A percentile compares a stretch with the other conserved stretches of the same genome.
These are phyloP conservation scores for Dissophora ornata DNA, from an alignment of 192 early-diverging fungal species.

Conservation along the genomic window DNA sequence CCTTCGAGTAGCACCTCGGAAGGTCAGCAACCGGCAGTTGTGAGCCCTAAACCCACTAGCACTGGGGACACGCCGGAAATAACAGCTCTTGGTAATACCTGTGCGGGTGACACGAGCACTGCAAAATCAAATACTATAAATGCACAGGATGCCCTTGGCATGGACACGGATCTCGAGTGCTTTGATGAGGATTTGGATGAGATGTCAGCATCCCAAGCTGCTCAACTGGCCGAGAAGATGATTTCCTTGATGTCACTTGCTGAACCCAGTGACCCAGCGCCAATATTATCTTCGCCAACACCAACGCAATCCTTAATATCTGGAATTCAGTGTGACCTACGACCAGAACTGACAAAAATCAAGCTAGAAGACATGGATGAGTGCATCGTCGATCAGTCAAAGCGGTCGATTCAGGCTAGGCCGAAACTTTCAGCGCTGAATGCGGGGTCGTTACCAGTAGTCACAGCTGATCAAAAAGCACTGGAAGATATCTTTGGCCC, in stretches of 20 bases:
- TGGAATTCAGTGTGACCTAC: neutral
- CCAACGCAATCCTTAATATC: neutral
- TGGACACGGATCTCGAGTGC: conserved; percentile 12
- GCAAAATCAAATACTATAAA: too few relatives aligned
- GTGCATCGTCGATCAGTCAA: too few relatives aligned
- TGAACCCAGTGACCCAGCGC: neutral
- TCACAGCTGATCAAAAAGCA: neutral
- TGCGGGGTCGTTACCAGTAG: neutral
- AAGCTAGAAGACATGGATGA: conserved; percentile 9
- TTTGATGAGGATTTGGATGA: conserved; percentile 41
- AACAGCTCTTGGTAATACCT: too few relatives aligned
- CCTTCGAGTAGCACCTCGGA: neutral
- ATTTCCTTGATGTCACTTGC: conserved; percentile 15
- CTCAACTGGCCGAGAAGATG: conserved; percentile 28
- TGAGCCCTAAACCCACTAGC: neutral
- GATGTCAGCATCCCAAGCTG: conserved; percentile 17
- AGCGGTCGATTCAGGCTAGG: too few relatives aligned
- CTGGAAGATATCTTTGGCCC: neutral
- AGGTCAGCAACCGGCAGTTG: neutral
- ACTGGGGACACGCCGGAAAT: neutral
- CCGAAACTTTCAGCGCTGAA: neutral
- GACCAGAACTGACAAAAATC: neutral
- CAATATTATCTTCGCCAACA: neutral
- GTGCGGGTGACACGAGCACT: too few relatives aligned
- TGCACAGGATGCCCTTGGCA: too few relatives aligned